Base-by-base conservation (phyloP, 768 basidiomycete genomes). In the Holtermannia corniformis region DNA sequence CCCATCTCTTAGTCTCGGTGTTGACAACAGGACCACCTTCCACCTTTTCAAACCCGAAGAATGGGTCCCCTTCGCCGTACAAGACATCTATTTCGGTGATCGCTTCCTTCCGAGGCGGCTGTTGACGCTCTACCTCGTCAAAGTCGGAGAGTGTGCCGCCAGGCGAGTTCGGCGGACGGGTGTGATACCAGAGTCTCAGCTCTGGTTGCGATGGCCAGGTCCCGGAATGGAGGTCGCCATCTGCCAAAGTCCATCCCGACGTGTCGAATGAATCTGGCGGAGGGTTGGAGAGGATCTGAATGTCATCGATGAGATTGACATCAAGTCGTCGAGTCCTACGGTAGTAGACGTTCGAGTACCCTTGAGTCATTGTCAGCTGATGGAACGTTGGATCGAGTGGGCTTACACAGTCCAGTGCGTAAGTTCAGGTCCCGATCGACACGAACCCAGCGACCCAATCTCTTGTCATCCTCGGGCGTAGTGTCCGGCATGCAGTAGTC, bases 21-120 rank as follows among this genome's bases (percentile, higher is more conserved):
- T 62, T 55, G 28, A 62, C 44, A 13, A 73, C 50, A 32, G 59
- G 61, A 4, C 64, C 64, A 16, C 68, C 69, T 50, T 81, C 74
- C 2, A 88, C 63, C 61, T 79, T 82, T 59, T 88, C 81, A 64
- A 91, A 96, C 0, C 90, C 90, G 60, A 82, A 90, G 82, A 87
- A 88, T 0, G 88, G 81, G 5, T 78, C 76, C 49, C 83, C 85
- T 51, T 89, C 83, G 3, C 93, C 93, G 64, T 82, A 95, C 0
- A 88, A 72, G 2, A 96, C 78, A 65, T 97, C 92, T n/a, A 97
- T 57, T 70, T 97, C 91, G 0, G 91, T 96, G 62, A 97, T 81
- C 22, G 90, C 73, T 41, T 83, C 71, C 47, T 28, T 25, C 40
- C n/a, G 11, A n/a, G n/a, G n/a, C n/a, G n/a, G n/a, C n/a, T n/a